These are phyloP conservation scores for Xylaria longipes DNA, from an alignment of 495 filamentous ascomycete species.

Conservation along the genomic window DNA sequence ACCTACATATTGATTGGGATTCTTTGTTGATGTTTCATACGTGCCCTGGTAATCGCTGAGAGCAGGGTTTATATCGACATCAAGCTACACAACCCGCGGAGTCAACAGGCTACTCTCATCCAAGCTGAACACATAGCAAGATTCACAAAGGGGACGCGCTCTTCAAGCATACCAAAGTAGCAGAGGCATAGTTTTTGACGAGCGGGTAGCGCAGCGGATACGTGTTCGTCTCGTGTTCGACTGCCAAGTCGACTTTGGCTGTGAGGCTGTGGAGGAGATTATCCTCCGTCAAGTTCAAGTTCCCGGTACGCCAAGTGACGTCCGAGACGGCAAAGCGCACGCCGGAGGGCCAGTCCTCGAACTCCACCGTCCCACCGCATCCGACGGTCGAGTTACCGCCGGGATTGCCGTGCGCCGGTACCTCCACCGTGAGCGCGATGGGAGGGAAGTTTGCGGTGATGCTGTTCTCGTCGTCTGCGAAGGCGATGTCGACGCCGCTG, in stretches of 20 bases:
- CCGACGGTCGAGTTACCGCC: constrained; percentile 24
- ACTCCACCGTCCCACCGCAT: constrained; percentile 27
- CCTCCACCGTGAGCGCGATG: not conserved
- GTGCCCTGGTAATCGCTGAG: constrained; percentile 21
- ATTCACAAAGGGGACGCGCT: not conserved
- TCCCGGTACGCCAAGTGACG: constrained; percentile 19
- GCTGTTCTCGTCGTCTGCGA: constrained; percentile 16
- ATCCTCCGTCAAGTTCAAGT: constrained; percentile 20
- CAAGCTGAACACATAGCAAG: not conserved
- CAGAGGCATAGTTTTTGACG: constrained; percentile 22
- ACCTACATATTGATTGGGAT: constrained; percentile 22
- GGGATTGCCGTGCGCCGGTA: constrained; percentile 25
- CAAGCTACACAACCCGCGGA: constrained; percentile 10
- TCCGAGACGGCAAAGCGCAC: constrained; percentile 29
- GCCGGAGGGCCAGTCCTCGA: constrained; percentile 18
- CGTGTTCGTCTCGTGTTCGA: constrained; percentile 26
- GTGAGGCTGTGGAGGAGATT: constrained; percentile 8
- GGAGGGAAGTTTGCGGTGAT: constrained; percentile 27
- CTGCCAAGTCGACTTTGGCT: constrained; percentile 19
- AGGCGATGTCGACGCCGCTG: constrained; percentile 27
- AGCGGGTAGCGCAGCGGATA: constrained; percentile 24
- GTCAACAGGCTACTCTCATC: not conserved
- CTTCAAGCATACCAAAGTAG: constrained; percentile 19
- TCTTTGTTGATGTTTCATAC: constrained; percentile 18
- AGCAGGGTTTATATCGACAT: constrained; percentile 24